These are phyloP conservation scores for Zymoseptoria passerinii DNA, from an alignment of 2,329 filamentous ascomycete species.

Conservation along the genomic window DNA sequence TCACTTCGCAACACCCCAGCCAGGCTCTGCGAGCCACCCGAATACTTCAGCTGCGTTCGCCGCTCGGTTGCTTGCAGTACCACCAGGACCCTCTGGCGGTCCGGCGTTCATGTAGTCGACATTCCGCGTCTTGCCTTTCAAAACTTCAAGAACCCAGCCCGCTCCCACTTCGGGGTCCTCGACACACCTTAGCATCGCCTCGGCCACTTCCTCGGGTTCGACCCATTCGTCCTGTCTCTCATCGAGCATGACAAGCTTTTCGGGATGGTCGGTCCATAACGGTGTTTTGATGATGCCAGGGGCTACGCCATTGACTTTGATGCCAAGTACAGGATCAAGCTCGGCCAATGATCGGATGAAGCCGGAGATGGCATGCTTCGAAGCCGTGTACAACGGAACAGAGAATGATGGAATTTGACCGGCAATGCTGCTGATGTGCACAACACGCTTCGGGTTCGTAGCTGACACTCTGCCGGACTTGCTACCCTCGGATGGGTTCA, in stretches of 20 bases:
- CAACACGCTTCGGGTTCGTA: slow-evolving; percentile 38
- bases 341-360: slow-evolving; percentile 44
- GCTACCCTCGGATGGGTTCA: slow-evolving; percentile 27
- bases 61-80: slow-evolving; percentile 30
- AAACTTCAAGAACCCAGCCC: slow-evolving; percentile 50
- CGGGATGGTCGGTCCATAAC: slow-evolving; percentile 53
- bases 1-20: slow-evolving; percentile 40
- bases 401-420: slow-evolving; percentile 34
- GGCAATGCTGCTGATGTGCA: slow-evolving; percentile 39
- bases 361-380: slow-evolving; percentile 40
- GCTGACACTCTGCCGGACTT: slow-evolving; percentile 27
- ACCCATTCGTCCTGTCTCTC: slow-evolving; percentile 47
- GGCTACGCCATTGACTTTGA: slow-evolving; percentile 52
- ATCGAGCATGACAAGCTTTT: slow-evolving; percentile 48
- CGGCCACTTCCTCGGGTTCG: slow-evolving; percentile 52
- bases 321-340: slow-evolving; percentile 43
- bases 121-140: slow-evolving; percentile 42
- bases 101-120: slow-evolving; percentile 47
- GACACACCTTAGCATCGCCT: slow-evolving; percentile 49
- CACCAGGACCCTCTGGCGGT: slow-evolving; percentile 42
- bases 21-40: slow-evolving; percentile 38
- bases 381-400: slow-evolving; percentile 39
- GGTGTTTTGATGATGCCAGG: slow-evolving; percentile 55
- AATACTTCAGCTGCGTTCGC: slow-evolving; percentile 43
- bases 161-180: slow-evolving; percentile 43